Base-by-base conservation (phyloP, 83 land plant genomes). In the Larix sibirica region DNA sequence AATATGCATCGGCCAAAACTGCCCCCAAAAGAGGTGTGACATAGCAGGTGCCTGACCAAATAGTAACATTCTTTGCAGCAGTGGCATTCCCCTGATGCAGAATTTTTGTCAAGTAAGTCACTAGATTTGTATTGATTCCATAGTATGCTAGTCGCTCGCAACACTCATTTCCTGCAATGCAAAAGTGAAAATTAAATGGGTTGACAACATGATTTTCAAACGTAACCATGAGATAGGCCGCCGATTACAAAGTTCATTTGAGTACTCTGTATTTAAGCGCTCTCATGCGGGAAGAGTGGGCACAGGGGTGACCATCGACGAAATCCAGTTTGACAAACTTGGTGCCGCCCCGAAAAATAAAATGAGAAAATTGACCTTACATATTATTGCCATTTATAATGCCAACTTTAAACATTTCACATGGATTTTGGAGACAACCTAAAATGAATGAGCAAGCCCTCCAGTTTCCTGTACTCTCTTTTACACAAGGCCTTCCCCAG, bases 361-460 rank as follows among this genome's bases (percentile, higher is more conserved):
- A 28, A 33, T 33, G 36, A 33, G 2, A 33, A 33, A 33, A 33
- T 2, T 33, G 36, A 33, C 36, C 2, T 33, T 33, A 33, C 36
- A 33, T 33, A 33, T 33, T 33, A 33, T 33, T 33, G 36, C 3
- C 28, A 66, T 10, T 26, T 66, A 12, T 21, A 66, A 23, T 1
- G 28, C 23, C 24, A 21, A 12, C 12, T 47, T 47, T 5, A 12
- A 33, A 56, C 61, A 56, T 24, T 54, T 54, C 58, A 54, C 58
- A 54, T 0, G 58, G 58, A 2, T 54, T 54, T 54, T 54, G 58
- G 13, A 54, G 68, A 65, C 4, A 83, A 93, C 95, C 90, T 58
- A 93, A 83, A 83, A 96, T 95, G 84, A 90, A 96, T 13, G 94
- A 93, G 81, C 96, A 96, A 3, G 97, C 96, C 82, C 77, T 90